Evolutionary conservation across 1,284 basidiomycete species (phyloP).

Genomic region (Trametes polyzona): DNA sequence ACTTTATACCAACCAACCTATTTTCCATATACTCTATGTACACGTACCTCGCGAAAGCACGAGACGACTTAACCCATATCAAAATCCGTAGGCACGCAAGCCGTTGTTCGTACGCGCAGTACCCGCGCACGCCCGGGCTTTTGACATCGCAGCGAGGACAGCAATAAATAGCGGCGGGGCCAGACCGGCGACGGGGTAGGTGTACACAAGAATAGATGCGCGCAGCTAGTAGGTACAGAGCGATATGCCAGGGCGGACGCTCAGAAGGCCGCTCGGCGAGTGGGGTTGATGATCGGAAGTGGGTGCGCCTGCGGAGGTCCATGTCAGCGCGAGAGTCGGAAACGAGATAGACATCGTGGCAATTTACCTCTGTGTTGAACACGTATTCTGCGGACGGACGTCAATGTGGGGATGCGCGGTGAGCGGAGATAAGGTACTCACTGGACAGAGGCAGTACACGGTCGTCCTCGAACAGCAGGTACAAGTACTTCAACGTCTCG

Average conservation of each 20-base stretch:
- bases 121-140: too few relatives aligned
- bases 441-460: constrained; percentile 73
- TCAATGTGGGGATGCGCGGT: not conserved
- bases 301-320: constrained; percentile 65
- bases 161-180: constrained; percentile 15
- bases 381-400: constrained; percentile 66
- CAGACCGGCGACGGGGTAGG: constrained; percentile 11
- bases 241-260: not conserved
- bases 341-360: not conserved
- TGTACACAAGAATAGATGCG: constrained; percentile 6
- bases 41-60: too few relatives aligned
- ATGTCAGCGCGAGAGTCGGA: constrained; percentile 5
- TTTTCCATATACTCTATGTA: too few relatives aligned
- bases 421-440: constrained; percentile 42
- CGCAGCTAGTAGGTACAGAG: not conserved
- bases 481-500: constrained; percentile 96
- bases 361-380: constrained; percentile 89
- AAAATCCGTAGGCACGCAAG: not conserved
- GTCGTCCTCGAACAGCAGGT: constrained; percentile 84
- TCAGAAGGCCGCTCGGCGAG: constrained; percentile 54
- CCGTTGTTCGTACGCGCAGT: too few relatives aligned
- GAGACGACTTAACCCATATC: too few relatives aligned
- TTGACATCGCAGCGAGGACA: constrained; percentile 3
- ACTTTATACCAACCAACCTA: not conserved
- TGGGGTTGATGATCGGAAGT: constrained; percentile 63